Percentiles rank a stretch among this genome's conserved stretches.
Conservation (phyloP, 108 stramenopile species). For the Fistulifera pelliculosa region DNA sequence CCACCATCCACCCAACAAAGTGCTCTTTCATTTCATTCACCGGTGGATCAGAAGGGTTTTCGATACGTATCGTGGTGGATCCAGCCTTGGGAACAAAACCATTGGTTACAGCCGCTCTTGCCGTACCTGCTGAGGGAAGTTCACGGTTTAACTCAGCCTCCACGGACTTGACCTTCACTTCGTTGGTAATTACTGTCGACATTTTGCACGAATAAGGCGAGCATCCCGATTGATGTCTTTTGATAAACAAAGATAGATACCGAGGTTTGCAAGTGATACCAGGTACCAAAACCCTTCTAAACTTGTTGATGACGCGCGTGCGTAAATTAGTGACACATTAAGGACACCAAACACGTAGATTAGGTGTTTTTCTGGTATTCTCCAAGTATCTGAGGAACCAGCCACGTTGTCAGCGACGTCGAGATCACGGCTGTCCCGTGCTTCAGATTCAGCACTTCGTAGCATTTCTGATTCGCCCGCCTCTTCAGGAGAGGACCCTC, state of each 20-base stretch:
- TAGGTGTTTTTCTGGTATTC: conserved; percentile 21
- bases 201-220: not conserved
- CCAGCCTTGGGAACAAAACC: conserved; percentile 40
- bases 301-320: conserved; percentile 32
- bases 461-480: not conserved
- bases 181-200: not conserved
- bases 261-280: conserved; percentile 44
- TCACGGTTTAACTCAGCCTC: not conserved
- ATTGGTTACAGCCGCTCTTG: not conserved
- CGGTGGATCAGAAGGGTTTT: conserved; percentile 41
- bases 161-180: not conserved
- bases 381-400: conserved; percentile 6
- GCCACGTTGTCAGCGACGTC: not conserved
- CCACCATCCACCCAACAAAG: conserved; percentile 50
- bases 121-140: not conserved
- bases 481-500: not conserved
- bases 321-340: conserved; percentile 37
- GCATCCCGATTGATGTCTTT: conserved; percentile 10
- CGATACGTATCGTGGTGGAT: conserved; percentile 43
- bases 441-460: not conserved
- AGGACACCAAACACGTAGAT: conserved; percentile 16
- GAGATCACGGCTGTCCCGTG: not conserved
- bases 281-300: conserved; percentile 51
- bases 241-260: conserved; percentile 24
- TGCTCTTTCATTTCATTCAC: conserved; percentile 36